A percentile compares a stretch with the other conserved stretches of the same genome.
Evolutionary conservation across 1,284 basidiomycete species (phyloP).

Genomic region (Erythrobasidium hasegawianum): DNA sequence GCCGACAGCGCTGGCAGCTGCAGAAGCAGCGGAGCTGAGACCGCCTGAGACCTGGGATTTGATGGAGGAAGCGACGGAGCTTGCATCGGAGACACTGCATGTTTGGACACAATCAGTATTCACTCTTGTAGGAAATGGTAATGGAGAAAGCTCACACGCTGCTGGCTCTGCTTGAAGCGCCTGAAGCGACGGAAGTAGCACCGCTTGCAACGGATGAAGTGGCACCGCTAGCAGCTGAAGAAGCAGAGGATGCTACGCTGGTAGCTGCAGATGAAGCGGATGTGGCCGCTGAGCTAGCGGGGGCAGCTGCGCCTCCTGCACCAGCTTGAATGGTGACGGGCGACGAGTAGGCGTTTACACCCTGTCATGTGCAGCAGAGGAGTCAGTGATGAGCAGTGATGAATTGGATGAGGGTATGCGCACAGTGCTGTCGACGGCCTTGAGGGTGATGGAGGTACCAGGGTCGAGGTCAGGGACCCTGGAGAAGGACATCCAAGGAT

Average conservation of each 20-base stretch:
- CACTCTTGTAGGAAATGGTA: neutral
- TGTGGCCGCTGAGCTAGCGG: neutral
- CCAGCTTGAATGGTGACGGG: conserved; percentile 16
- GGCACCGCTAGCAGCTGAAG: neutral
- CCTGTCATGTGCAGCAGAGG: neutral
- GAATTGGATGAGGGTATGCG: neutral
- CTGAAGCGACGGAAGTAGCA: neutral
- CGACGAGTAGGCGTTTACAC: conserved; percentile 5
- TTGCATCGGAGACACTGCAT: neutral
- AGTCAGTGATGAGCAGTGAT: neutral
- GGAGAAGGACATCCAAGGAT: neutral
- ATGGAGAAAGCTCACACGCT: neutral
- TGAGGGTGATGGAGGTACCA: conserved; percentile 46
- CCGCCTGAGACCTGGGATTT: too few relatives aligned
- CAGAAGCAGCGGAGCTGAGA: neutral
- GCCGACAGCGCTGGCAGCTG: neutral
- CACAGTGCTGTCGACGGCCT: conserved; percentile 44
- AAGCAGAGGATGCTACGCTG: neutral
- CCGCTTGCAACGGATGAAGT: neutral
- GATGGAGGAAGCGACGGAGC: neutral
- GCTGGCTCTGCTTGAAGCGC: neutral
- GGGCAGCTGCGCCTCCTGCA: neutral
- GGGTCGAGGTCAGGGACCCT: conserved; percentile 46
- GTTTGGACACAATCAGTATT: neutral
- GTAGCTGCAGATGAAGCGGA: neutral